Evolutionary conservation across 2,329 filamentous ascomycete genomes (phyloP), one percentile per base, ranked within the genome.

Genomic region (Ophiognomonia clavigignenti-juglandacearum): DNA sequence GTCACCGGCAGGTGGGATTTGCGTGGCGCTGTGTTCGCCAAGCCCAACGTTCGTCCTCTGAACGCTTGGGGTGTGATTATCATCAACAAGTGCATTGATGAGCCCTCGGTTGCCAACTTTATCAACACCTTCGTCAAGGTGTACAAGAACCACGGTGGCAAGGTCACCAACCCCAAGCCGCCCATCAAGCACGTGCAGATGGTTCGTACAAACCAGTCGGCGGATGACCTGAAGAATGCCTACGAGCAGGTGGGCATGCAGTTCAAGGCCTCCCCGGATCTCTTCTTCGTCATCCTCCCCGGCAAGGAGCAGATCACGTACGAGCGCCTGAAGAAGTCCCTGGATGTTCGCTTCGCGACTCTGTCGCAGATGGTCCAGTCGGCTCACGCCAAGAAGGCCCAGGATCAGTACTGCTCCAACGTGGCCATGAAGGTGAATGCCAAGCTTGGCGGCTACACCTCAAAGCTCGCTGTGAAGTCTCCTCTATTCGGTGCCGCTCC

Each of bases 361-460:
- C 74, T 89, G 0, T 88, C 89, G 0, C 93, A 97, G 62, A 85
- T 91, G 53, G 61, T 97, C n/a, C 83, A 90, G 54, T 71, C 74
- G 3, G 68, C 69, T 0, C 85, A 95, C 50, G 86, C 92, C 1
- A 58, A 69, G 31, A 85, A 85, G 61, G 80, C 78, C 14, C 80
- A 86, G 19, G 76, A 77, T 0, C 93, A 98, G 59, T 97, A 97
- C 66, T 85, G 88, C 59, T 93, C 88, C 1, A 98, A 98, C 53
- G 89, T 98, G 0, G 79, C 83, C 54, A 93, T 98, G 88, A 98
- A 98, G 71, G 82, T 98, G 55, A 97, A 98, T 58, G 86, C 88
- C 4, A 98, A 98, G 71, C 77, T 98, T 3, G 93, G 93, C 13
- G 93, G 93, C 6, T 77, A 80, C 0, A 96, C 89, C 1, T 83